Evolutionary conservation across 805 yeast genomes (phyloP), one percentile per base, ranked within the genome.

Genomic region (Wickerhamomyces bovis): DNA sequence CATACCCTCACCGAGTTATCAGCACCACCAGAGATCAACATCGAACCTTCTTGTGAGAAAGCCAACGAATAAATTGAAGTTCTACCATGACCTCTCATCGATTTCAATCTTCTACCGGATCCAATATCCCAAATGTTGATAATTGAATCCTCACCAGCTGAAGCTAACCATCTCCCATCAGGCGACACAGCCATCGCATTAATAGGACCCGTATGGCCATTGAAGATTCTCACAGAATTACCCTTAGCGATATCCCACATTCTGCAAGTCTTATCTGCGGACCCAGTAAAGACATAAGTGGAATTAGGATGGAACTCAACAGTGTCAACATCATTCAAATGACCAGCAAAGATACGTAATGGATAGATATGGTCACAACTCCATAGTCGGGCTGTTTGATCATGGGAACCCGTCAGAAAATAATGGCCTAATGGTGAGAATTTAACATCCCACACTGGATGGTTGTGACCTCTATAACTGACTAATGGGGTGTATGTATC

Each of bases 241-340:
- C 99, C 99, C 38, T 82, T 77, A 33, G 82, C 78, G 22, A 94
- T 81, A 65, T 94, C 99, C 99, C 99, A 94, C 97, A 94, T 90
- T 53, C 99, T 76, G 60, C 95, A 85, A 0, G 98, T 89, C 68
- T 89, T 89, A 67, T 94, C 99, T 52, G 90, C 80, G 6, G 96
- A 88, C 7, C 99, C 99, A 0, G 99, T 92, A 60, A 94, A 83
- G 7, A 94, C 81, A 63, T 94, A 94, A 42, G 90, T 85, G 9
- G 97, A 90, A 65, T 94, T 94, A 22, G 99, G 98, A 68, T 94
- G 99, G 77, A 92, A 94, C 43, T 82, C 83, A 33, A 92, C 95
- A 55, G 92, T 82, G 62, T 94, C 98, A 35, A 94, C 98, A 69
- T 94, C 99, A 59, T 89, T 86, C 58, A 90, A 76, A 67, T 94